These are phyloP conservation scores for Paecilomyces sp. DNA, from an alignment of 2,329 filamentous ascomycete species.

Conservation along the genomic window DNA sequence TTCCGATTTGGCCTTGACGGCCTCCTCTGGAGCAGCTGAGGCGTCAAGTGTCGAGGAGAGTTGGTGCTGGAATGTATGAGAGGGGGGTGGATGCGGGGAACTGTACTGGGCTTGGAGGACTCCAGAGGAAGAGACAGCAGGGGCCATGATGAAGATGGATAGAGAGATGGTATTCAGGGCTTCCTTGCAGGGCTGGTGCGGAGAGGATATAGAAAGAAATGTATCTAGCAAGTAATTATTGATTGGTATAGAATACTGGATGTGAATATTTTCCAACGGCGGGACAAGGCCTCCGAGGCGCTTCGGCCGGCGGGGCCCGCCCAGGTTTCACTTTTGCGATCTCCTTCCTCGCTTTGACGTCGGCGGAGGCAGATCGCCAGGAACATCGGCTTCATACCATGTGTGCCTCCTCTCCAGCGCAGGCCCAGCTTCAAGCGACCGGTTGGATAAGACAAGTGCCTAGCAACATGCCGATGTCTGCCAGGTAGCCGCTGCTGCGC, in stretches of 20 bases:
- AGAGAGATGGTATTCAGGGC: not conserved
- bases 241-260: not conserved
- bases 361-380: not conserved
- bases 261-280: not conserved
- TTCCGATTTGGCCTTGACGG: slow-evolving; percentile 39
- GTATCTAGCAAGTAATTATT: no score
- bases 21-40: slow-evolving; percentile 10
- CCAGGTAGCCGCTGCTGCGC: not conserved
- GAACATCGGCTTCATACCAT: not conserved
- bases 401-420: not conserved
- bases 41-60: slow-evolving; percentile 16
- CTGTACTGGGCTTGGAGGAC: slow-evolving; percentile 19
- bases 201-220: no score
- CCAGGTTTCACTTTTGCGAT: not conserved
- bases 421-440: not conserved
- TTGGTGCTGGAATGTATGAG: slow-evolving; percentile 24
- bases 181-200: not conserved
- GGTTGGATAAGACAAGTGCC: not conserved
- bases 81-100: slow-evolving; percentile 17
- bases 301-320: not conserved
- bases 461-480: not conserved
- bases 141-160: not conserved
- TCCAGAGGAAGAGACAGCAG: not conserved
- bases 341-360: not conserved
- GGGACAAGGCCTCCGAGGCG: not conserved